Base-by-base conservation (phyloP, 495 filamentous ascomycete genomes). In the Cercophora sp. region DNA sequence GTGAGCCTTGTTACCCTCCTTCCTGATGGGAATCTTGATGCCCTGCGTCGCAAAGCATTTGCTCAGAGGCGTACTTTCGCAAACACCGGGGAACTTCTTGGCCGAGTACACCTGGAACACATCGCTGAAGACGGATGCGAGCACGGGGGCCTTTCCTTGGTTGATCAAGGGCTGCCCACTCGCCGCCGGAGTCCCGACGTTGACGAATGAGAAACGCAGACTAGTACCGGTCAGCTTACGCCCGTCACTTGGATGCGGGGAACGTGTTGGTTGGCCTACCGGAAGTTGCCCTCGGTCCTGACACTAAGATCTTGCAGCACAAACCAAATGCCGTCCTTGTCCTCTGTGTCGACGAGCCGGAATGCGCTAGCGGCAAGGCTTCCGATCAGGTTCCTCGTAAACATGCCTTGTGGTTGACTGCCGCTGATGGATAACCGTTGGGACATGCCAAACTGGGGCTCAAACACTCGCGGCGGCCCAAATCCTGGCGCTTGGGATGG, bases 1-100 rank as follows among this genome's bases (percentile, higher is more conserved):
- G 20, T 83, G 85, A 35, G 85, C 82, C n/a, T 84, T 82, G 16
- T 80, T 81, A 44, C 77, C 86, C 58, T 95, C 91, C 70, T 96
- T 96, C 8, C 91, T 76, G 36, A 96, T 96, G 0, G 91, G 91
- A 15, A 96, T 95, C 70, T 96, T 96, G 69, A 95, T 92, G n/a
- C 93, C 93, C 60, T 98, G 93, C 8, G 83, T 78, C 9, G 93
- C 93, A 70, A 98, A 98, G 60, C 83, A 86, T 66, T 94, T 96
- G 77, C 91, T 96, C 16, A 98, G 71, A n/a, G 79, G 68, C 2
- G 93, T 98, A 65, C 87, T 92, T 65, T 96, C 92, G 56, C 95
- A 94, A 1, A 98, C 93, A 52, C 93, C 93, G 0, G 93, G 92
- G 76, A 98, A 98, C 58, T 96, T 96, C 79, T 98, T 98, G 27